Evolutionary conservation across 805 yeast genomes (phyloP).

Genomic region (Cyberlindnera maritima): DNA sequence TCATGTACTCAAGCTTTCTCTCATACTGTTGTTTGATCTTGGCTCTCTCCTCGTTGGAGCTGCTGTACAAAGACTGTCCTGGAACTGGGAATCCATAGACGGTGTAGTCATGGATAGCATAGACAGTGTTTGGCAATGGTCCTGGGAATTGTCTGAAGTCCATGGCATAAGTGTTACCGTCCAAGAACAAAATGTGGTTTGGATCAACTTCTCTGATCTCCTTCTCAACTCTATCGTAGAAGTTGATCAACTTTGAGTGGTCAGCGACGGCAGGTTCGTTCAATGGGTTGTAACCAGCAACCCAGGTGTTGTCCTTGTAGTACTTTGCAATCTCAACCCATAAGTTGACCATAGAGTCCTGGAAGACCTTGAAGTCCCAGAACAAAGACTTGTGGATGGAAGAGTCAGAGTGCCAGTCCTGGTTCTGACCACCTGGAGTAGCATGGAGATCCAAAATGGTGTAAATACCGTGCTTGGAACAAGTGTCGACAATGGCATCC

Average conservation of each 20-base stretch:
- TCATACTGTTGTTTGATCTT: constrained; percentile 39
- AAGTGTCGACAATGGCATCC: constrained; percentile 41
- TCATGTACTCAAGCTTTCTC: constrained; percentile 44
- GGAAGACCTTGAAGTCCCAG: constrained; percentile 49
- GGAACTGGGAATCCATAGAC: constrained; percentile 42
- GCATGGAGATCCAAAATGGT: constrained; percentile 49
- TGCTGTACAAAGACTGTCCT: constrained; percentile 33
- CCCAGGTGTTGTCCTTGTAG: constrained; percentile 45
- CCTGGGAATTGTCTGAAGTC: constrained; percentile 48
- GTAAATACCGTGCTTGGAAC: constrained; percentile 46
- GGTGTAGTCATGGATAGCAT: constrained; percentile 49
- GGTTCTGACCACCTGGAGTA: constrained; percentile 53
- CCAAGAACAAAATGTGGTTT: constrained; percentile 47
- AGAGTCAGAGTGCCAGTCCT: constrained; percentile 52
- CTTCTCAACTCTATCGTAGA: constrained; percentile 37
- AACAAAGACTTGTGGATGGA: constrained; percentile 45
- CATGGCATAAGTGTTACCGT: constrained; percentile 50
- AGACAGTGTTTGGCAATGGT: constrained; percentile 43
- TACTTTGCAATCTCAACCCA: constrained; percentile 45
- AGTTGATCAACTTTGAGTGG: constrained; percentile 39
- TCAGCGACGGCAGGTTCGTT: constrained; percentile 50
- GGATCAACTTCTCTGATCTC: constrained; percentile 44
- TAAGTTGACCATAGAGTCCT: constrained; percentile 43
- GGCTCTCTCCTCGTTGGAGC: constrained; percentile 34
- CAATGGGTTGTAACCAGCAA: constrained; percentile 54